Evolutionary conservation across 257 asterid genomes (phyloP), one percentile per base, ranked within the genome.

Genomic region (Solanum dulcamara): DNA sequence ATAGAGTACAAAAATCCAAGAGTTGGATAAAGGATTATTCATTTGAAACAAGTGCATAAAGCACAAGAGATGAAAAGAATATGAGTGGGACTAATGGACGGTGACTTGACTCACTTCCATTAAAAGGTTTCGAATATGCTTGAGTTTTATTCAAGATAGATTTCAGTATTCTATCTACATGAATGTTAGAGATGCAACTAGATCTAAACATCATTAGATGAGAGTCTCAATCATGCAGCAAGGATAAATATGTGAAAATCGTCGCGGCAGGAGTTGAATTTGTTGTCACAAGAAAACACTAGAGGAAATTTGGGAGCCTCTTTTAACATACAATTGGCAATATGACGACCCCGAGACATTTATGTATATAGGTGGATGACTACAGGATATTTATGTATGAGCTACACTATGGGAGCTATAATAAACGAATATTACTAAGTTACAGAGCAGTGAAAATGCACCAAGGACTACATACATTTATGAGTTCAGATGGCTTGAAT

Each of bases 401-500:
- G 28, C 53, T 38, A 71, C 32, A 38, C 30, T 71, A n/a, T 40
- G 81, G n/a, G 37, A 42, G 40, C 22, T 75, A 44, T 46, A 18
- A 10, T 15, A 46, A 28, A 26, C n/a, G 64, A 48, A 79, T 50
- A 79, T 33, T 28, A 79, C 11, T 17, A 28, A 28, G 53, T 44
- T n/a, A 38, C 30, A 38, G 46, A 2, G 81, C 22, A 72, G 83
- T 79, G 64, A 79, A 84, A 67, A 42, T 22, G 38, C 18, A 53
- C 10, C 26, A 74, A 22, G 46, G 55, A 72, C 85, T 86, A 97
- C 98, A n/a, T 46, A 67, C 86, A 72, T 89, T 95, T 14, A 97
- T 91, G 91, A 97, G 95, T 85, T 94, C 98, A 6, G 99, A 97
- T 10, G 99, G 99, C 4, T 93, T 88, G 85, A 94, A 95, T 18